Evolutionary conservation across 169 alveolate genomes (phyloP).

Genomic region (Toxoplasma gondii): DNA sequence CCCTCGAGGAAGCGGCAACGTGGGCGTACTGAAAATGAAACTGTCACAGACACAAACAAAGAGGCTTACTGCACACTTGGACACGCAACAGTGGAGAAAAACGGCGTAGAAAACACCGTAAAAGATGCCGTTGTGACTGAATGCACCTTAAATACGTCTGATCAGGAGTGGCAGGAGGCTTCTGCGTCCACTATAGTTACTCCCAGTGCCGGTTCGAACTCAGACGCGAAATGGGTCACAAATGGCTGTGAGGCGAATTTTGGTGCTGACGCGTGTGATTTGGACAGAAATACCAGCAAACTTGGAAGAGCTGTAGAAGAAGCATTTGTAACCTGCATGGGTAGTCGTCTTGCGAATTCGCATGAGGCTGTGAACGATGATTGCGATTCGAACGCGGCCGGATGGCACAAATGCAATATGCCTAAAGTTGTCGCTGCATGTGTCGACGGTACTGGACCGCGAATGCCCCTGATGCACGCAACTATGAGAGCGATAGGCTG

Average conservation of each 20-base stretch:
- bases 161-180: too few relatives aligned
- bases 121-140: too few relatives aligned
- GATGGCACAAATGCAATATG: too few relatives aligned
- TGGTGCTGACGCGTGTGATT: neutral
- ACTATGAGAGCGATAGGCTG: neutral
- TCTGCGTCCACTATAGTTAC: neutral
- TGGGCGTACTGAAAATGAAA: neutral
- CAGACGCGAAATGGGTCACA: neutral
- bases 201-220: neutral
- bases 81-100: too few relatives aligned
- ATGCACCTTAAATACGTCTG: too few relatives aligned
- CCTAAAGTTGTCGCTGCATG: conserved; percentile 22
- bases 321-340: neutral
- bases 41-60: neutral
- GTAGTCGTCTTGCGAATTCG: neutral
- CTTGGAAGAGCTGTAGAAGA: neutral
- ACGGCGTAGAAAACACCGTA: too few relatives aligned
- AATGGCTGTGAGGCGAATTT: neutral
- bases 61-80: too few relatives aligned
- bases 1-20: neutral
- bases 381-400: neutral
- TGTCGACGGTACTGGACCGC: neutral
- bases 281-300: neutral
- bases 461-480: neutral
- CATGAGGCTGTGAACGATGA: neutral